Evolutionary conservation across 192 early-diverging fungal genomes (phyloP), one percentile per base, ranked within the genome.

Genomic region (Mortierella hygrophila): DNA sequence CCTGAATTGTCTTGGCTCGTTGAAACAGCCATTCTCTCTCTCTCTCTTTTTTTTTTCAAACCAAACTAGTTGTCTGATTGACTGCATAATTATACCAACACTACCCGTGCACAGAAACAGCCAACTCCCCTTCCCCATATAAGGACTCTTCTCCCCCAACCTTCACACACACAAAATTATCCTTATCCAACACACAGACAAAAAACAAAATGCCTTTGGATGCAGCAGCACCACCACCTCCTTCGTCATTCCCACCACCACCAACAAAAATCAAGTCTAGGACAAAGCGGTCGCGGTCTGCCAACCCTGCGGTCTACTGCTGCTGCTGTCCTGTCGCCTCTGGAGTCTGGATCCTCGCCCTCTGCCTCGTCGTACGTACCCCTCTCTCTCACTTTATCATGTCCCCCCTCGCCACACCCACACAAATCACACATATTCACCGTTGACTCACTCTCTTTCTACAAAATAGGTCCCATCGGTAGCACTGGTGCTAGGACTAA

Each of bases 391-490:
- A 3, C 23, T 35, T 35, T 29, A 2, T 1, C 13, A 16, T 68
- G 9, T n/a, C 18, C 13, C 11, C 20, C 29, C 1, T 23, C 32
- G 5, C 7, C 20, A n/a, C 10, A n/a, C 60, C 57, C 21, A 1
- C 41, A 23, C 18, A 57, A 60, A 6, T 52, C 54, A 20, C 65
- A 1, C 8, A 63, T 38, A 29, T 3, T 40, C 23, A 8, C 9
- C 4, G 6, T 32, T 20, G 29, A 29, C 49, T 23, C 35, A 10
- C 26, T 35, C 7, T 73, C 1, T 72, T 46, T 5, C 26, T 23
- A 23, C 29, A 7, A 68, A 68, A 63, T 74, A 85, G 83, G 72
- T 80, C 13, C 84, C 84, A 41, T 80, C 78, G 6, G 8, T 86
- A 11, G 75, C 76, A 3, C 40, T 86, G 6, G 75, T 78, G 3